Evolutionary conservation across 805 yeast genomes (phyloP), one percentile per base, ranked within the genome.

Genomic region (Cyberlindnera mycetangii): DNA sequence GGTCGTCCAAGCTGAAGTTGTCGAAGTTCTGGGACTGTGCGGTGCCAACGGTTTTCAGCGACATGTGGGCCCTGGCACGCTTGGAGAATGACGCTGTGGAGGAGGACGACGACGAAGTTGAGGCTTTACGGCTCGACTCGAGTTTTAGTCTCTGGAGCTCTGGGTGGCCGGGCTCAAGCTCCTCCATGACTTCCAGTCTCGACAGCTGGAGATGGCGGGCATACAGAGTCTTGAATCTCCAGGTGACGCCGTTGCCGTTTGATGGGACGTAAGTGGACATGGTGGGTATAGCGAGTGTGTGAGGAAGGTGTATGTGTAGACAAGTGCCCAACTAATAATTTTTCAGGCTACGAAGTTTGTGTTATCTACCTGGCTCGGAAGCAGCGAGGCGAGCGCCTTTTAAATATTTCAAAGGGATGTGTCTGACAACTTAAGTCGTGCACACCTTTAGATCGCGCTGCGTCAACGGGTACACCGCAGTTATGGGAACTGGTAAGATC

Each of bases 161-260:
- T 15, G 47, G 46, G 24, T 46, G 50, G 24, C 32, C 36, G 6
- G 50, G 50, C 14, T 46, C 50, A 7, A 42, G 18, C 34, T 46
- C 50, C 21, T 42, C 48, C 48, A 47, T 47, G 10, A 44, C 44
- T 14, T 47, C 48, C 6, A 47, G 32, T 15, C 48, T 34, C 17
- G 51, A 47, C 16, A 44, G 41, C 15, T 33, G 43, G 16, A 47
- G 47, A 18, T 52, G 48, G 19, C 58, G 54, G n/a, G 48, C 43
- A 31, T 50, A 45, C 15, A 54, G 50, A 4, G 54, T 45, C 19
- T 44, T 42, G 42, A 54, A 54, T 39, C 58, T 46, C 58, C 58
- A 54, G 7, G 58, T 52, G 27, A 50, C 50, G 5, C 54, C 56
- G 2, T 50, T 39, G 36, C 36, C 19, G 10, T 25, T 11, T 7